Percentiles rank a stretch among this genome's conserved stretches.
Evolutionary conservation across 306 rosid genomes (phyloP).

Genomic region (Cucumis cinereus): DNA sequence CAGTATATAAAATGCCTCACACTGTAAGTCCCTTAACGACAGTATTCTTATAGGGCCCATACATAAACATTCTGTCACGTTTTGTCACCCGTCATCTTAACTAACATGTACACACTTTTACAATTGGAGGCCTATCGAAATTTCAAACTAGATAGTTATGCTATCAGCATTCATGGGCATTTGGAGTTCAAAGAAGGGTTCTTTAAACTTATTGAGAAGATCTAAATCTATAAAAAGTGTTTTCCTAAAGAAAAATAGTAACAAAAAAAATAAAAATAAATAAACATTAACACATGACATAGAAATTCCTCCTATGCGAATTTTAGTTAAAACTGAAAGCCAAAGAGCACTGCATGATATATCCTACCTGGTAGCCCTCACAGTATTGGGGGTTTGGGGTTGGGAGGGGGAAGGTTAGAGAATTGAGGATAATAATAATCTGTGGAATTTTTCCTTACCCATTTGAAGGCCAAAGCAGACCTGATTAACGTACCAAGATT

Average conservation of each 20-base stretch:
- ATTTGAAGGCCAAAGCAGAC: constrained; percentile 78
- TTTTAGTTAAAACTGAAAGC: not conserved
- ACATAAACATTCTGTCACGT: too few relatives aligned
- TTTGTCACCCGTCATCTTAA: too few relatives aligned
- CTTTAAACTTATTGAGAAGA: not conserved
- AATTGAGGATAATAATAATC: not conserved
- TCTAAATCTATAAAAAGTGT: not conserved
- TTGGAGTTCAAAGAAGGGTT: not conserved
- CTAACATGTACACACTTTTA: too few relatives aligned
- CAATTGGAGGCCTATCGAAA: not conserved
- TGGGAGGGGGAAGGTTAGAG: not conserved
- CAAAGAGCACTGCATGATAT: not conserved
- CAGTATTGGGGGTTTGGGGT: too few relatives aligned
- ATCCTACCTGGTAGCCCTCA: not conserved
- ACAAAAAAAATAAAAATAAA: not conserved
- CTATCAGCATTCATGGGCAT: not conserved
- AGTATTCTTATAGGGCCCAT: too few relatives aligned
- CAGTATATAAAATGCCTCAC: too few relatives aligned
- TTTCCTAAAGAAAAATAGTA: not conserved
- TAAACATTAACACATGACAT: not conserved
- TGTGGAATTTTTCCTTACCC: constrained; percentile 43
- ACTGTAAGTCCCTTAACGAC: too few relatives aligned
- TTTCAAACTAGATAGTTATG: not conserved
- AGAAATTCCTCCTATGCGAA: not conserved
- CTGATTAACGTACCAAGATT: constrained; percentile 86